These are phyloP conservation scores for Ophiostoma angusticollis DNA, from an alignment of 2,329 filamentous ascomycete genomes.

Conservation along the genomic window DNA sequence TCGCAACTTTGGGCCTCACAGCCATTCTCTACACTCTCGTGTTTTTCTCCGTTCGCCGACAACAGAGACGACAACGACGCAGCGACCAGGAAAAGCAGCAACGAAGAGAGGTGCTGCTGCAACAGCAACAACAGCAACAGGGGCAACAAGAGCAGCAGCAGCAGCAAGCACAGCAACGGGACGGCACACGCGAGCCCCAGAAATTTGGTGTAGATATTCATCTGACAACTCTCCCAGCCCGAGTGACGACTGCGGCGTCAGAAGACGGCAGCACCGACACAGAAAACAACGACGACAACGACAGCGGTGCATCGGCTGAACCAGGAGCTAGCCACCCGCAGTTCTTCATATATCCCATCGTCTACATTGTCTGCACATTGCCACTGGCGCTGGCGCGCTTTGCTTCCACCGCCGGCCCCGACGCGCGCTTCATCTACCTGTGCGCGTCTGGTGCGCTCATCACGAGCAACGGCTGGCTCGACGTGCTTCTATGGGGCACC, in stretches of 20 bases:
- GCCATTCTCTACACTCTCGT: slow-evolving; percentile 25
- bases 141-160: neutral
- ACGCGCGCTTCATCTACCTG: slow-evolving; percentile 35
- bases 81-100: too few species aligned
- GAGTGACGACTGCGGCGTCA: slow-evolving; percentile 1
- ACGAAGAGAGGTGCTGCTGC: neutral
- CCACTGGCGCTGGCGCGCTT: slow-evolving; percentile 49
- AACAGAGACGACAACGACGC: neutral
- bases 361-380: slow-evolving; percentile 48
- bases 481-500: slow-evolving; percentile 20
- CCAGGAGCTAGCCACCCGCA: slow-evolving; percentile 21
- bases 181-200: neutral
- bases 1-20: slow-evolving; percentile 25
- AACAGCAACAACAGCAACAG: neutral
- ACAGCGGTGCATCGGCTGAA: too few species aligned
- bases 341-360: slow-evolving; percentile 48
- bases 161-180: neutral
- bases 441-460: slow-evolving; percentile 39
- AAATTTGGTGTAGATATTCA: slow-evolving; percentile 5
- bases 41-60: slow-evolving; percentile 22
- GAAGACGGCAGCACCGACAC: slow-evolving; percentile 2
- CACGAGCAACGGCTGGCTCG: slow-evolving; percentile 30
- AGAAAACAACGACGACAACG: neutral
- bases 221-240: neutral
- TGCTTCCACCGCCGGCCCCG: slow-evolving; percentile 37